A percentile compares a stretch with the other conserved stretches of the same genome.
Evolutionary conservation across 768 basidiomycete species (phyloP).

Genomic region (Pleurotus salmoneostramineus): DNA sequence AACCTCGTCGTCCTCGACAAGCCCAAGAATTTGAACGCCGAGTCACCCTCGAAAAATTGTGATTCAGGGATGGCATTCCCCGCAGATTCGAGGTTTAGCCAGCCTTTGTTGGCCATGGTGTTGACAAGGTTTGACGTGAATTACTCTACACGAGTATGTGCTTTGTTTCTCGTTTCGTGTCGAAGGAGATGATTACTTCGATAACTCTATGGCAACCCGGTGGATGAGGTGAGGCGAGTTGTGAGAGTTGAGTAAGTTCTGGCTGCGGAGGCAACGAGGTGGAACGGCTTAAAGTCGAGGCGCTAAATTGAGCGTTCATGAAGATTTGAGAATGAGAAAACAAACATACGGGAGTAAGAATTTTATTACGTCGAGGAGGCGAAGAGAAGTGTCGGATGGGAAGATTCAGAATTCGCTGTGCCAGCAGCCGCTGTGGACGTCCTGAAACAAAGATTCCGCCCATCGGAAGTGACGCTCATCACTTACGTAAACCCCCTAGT

Average conservation of each 20-base stretch:
- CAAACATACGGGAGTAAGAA: too few species aligned
- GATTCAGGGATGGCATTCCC: slow-evolving; percentile 64
- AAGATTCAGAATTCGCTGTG: slow-evolving; percentile 11
- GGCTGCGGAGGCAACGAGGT: slow-evolving; percentile 5
- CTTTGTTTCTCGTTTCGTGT: too few species aligned
- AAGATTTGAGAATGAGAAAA: not conserved
- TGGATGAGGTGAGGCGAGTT: too few species aligned
- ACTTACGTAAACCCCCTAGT: too few species aligned
- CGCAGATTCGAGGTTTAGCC: slow-evolving; percentile 81
- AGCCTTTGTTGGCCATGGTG: slow-evolving; percentile 63
- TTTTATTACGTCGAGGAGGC: not conserved
- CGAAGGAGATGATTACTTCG: too few species aligned
- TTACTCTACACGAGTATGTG: too few species aligned
- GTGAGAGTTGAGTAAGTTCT: not conserved
- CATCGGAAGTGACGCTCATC: not conserved
- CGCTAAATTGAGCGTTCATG: not conserved
- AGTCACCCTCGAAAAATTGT: slow-evolving; percentile 85
- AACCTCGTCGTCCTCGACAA: slow-evolving; percentile 77
- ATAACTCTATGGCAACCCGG: too few species aligned
- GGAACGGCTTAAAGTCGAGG: not conserved
- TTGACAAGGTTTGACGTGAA: too few species aligned
- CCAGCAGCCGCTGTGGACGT: slow-evolving; percentile 13
- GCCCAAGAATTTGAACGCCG: slow-evolving; percentile 78
- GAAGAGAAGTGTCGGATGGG: slow-evolving; percentile 5
- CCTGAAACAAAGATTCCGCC: not conserved